Conservation (phyloP, 768 basidiomycete genomes). For the Tephrocybe sp. region DNA sequence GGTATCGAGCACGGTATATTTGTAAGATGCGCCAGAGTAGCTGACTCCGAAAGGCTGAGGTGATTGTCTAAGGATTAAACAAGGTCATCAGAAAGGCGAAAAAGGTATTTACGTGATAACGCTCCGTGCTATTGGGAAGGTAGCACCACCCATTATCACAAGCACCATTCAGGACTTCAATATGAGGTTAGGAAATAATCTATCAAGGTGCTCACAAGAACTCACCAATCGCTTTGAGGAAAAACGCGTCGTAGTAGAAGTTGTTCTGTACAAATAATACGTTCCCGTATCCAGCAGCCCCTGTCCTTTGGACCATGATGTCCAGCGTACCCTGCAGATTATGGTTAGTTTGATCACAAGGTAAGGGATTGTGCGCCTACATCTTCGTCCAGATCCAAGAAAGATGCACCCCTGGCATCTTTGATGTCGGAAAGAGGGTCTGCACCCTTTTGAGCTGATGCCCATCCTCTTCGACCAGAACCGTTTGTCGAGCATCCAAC, state of each 20-base stretch:
- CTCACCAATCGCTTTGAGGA: conserved; percentile 92
- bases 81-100: neutral
- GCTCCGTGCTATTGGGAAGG: conserved; percentile 50
- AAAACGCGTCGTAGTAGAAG: conserved; percentile 98
- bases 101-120: conserved; percentile 62
- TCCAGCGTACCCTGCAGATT: conserved; percentile 74
- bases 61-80: conserved; percentile 4
- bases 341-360: neutral
- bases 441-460: conserved; percentile 48
- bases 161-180: conserved; percentile 85
- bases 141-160: conserved; percentile 83
- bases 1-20: conserved; percentile 95
- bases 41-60: conserved; percentile 87
- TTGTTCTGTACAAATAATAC: conserved; percentile 92
- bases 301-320: conserved; percentile 85
- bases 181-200: neutral
- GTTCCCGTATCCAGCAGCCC: conserved; percentile 57
- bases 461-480: conserved; percentile 64
- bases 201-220: neutral
- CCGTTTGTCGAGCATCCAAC: conserved; percentile 55
- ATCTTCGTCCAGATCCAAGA: conserved; percentile 95
- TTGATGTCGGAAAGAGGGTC: conserved; percentile 61
- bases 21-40: conserved; percentile 93
- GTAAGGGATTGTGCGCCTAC: conserved; percentile 43
- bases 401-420: conserved; percentile 77